Base-by-base conservation (phyloP, 148 eudicot species). In the Arctostaphylos glauca region DNA sequence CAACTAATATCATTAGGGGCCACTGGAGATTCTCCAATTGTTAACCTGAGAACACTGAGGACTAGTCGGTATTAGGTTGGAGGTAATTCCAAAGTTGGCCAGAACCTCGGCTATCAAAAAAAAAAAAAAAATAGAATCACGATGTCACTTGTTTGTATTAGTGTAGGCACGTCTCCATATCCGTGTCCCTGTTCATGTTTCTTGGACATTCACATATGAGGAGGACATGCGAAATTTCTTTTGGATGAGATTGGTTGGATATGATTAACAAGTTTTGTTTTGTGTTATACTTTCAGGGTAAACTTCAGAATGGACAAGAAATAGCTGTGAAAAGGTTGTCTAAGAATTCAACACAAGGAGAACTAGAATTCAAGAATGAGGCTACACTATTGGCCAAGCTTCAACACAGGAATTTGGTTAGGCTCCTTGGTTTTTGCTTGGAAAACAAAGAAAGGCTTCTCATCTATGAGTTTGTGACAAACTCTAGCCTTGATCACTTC, bases 321-420 rank as follows among this genome's bases (percentile, higher is more conserved):
- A 76, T 86, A 62, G 90, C 87, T 4, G 90, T 86, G 43, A 88
- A 88, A 23, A 86, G 90, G 58, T 73, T 88, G 6, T 80, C 88
- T 21, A 52, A 4, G 52, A 21, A 76, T 80, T 88, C 87, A 15
- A 70, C 68, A 38, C 90, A 88, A 81, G 90, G 90, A n/a, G 84
- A 85, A 48, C 21, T 54, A 53, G 86, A 87, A 21, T 87, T 87
- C 38, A 87, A 83, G 76, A 87, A 87, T 64, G 87, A 87, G 77
- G 89, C 85, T 12, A 9, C 60, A 52, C 55, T 87, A 31, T 52
- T 85, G 5, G 89, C 87, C 18, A 84, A 71, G 48, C 89, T 86
- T 80, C 87, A 86, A 46, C 87, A 86, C 49, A 80, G 85, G 54
- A 83, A 83, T 66, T 77, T 86, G 80, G 86, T 87, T 71, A 81